phyloP scores from a whole-genome alignment of 306 rosid species.

The Glycine soja region DNA sequence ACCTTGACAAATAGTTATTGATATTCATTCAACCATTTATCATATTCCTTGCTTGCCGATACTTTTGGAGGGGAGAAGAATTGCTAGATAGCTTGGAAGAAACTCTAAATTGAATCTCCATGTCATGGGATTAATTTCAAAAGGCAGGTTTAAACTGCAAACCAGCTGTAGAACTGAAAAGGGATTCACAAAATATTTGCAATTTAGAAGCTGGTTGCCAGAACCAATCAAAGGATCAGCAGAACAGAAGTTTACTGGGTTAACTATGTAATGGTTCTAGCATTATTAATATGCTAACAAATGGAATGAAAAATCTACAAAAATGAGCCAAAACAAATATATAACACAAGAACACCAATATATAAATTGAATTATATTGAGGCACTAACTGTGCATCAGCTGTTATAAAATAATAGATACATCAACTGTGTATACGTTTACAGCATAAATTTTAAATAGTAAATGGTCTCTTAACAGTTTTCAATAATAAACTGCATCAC shows the following conservation, averaged over 20 bases:
- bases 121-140: conserved; percentile 42
- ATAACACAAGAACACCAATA: conserved; percentile 49
- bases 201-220: conserved; percentile 47
- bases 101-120: conserved; percentile 40
- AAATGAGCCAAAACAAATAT: conserved; percentile 49
- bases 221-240: conserved; percentile 46
- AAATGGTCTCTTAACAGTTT: conserved; percentile 87
- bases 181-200: conserved; percentile 33
- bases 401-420: conserved; percentile 78
- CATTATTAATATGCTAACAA: conserved; percentile 16
- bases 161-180: conserved; percentile 43
- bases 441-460: conserved; percentile 65
- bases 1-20: conserved; percentile 20
- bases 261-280: conserved; percentile 29
- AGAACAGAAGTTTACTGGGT: conserved; percentile 41
- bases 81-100: conserved; percentile 34
- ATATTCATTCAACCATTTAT: conserved; percentile 42
- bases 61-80: conserved; percentile 13
- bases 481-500: conserved; percentile 87
- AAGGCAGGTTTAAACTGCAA: conserved; percentile 44
- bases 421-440: conserved; percentile 69
- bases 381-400: conserved; percentile 64
- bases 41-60: conserved; percentile 42
- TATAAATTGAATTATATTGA: conserved; percentile 60
- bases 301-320: conserved; percentile 45